Conservation (phyloP, 2,329 filamentous ascomycete genomes). For the Colletotrichum brevisporum region DNA sequence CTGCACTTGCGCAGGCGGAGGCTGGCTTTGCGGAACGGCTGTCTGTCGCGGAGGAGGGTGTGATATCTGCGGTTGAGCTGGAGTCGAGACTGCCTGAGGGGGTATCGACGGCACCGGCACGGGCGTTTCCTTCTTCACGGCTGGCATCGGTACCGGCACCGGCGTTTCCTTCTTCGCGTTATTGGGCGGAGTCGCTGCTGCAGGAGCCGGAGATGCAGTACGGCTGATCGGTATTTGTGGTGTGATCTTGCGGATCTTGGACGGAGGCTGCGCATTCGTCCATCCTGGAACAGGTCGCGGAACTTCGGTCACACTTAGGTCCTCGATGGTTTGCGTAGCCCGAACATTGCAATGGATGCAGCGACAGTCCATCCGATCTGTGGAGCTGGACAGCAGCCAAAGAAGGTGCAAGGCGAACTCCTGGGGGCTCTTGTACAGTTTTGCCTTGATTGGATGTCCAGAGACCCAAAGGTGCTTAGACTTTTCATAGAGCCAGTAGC, state of each 20-base stretch:
- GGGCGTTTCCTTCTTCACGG: slow-evolving; percentile 30
- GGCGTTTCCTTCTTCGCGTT: slow-evolving; percentile 33
- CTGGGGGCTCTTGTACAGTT: slow-evolving; percentile 66
- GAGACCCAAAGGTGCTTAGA: slow-evolving; percentile 65
- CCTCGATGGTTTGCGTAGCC: slow-evolving; percentile 36
- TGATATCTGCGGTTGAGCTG: background rate
- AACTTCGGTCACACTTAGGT: slow-evolving; percentile 27
- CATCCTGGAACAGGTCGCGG: slow-evolving; percentile 6
- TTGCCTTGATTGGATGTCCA: slow-evolving; percentile 63
- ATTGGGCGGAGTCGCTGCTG: slow-evolving; percentile 13
- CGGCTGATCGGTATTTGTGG: slow-evolving; percentile 22
- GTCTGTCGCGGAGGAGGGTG: background rate
- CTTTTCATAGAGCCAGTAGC: slow-evolving; percentile 63
- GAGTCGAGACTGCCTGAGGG: slow-evolving; percentile 5
- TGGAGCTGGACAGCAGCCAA: slow-evolving; percentile 65
- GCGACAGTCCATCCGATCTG: slow-evolving; percentile 64
- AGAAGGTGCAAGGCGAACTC: slow-evolving; percentile 67
- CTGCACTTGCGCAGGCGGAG: slow-evolving; percentile 11
- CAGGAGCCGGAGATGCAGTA: slow-evolving; percentile 27
- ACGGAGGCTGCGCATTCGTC: slow-evolving; percentile 40
- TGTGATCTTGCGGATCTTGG: slow-evolving; percentile 39
- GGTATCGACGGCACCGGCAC: slow-evolving; percentile 24
- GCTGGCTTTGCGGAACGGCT: slow-evolving; percentile 11
- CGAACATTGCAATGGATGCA: slow-evolving; percentile 63
- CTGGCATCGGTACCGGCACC: slow-evolving; percentile 25